Conservation (phyloP, 148 eudicot genomes). For the Spergularia marina region DNA sequence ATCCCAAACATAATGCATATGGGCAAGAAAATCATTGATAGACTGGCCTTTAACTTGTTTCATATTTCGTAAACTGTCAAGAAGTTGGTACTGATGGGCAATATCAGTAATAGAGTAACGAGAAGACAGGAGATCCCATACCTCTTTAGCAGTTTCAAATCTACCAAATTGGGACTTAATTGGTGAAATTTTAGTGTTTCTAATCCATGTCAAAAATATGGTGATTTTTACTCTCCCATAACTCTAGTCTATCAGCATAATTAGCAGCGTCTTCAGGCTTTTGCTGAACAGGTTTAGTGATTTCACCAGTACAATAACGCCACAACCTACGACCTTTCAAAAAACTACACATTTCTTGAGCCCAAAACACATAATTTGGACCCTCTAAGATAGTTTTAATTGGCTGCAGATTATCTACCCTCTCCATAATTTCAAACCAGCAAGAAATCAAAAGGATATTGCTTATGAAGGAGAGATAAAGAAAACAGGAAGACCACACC, state of each 20-base stretch:
- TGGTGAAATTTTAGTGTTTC: neutral
- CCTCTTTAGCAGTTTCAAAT: slow-evolving; percentile 9
- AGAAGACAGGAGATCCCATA: neutral
- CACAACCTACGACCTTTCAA: slow-evolving; percentile 8
- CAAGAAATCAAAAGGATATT: neutral
- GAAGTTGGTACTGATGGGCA: slow-evolving; percentile 14
- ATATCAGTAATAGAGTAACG: slow-evolving; percentile 12
- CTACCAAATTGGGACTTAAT: slow-evolving; percentile 12
- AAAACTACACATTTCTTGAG: slow-evolving; percentile 9
- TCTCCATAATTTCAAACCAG: neutral
- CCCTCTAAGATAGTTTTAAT: slow-evolving; percentile 11
- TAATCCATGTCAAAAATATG: slow-evolving; percentile 1
- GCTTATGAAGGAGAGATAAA: too few species aligned
- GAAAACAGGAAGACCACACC: too few species aligned
- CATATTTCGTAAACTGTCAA: neutral
- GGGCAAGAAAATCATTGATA: slow-evolving; percentile 10
- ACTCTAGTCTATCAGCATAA: slow-evolving; percentile 9
- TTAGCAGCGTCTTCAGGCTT: neutral
- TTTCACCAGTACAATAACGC: neutral
- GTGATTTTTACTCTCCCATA: slow-evolving; percentile 14
- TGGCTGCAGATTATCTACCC: neutral
- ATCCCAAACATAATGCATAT: neutral
- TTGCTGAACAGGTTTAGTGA: neutral
- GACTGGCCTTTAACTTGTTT: slow-evolving; percentile 2
- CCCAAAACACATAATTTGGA: slow-evolving; percentile 4